These are phyloP conservation scores for Rhododendron ovatum DNA, from an alignment of 148 eudicot genomes.

Conservation along the genomic window DNA sequence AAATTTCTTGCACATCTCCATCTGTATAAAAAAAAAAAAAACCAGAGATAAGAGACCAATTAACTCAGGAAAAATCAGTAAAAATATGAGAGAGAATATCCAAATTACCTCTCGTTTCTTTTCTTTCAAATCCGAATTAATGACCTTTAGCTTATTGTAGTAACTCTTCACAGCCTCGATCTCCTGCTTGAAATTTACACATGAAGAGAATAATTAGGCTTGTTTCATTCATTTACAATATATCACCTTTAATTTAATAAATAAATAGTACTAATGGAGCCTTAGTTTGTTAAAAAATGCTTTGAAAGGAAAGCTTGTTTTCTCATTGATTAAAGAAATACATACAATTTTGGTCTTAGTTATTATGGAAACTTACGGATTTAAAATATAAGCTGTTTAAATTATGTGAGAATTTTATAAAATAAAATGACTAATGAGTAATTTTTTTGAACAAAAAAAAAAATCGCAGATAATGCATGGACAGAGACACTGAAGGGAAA, in stretches of 20 bases:
- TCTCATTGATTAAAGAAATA: not conserved
- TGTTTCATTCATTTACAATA: no score
- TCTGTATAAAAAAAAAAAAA: not conserved
- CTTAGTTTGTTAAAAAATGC: not conserved
- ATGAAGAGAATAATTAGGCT: not conserved
- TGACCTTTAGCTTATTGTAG: constrained; percentile 6
- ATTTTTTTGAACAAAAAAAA: no score
- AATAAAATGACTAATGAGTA: no score
- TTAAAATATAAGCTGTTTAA: no score
- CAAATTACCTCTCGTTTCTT: constrained; percentile 17
- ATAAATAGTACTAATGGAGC: no score
- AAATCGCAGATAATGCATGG: not conserved
- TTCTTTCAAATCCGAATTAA: constrained; percentile 22
- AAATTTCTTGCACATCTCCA: not conserved
- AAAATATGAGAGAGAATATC: not conserved
- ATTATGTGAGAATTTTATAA: no score
- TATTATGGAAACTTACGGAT: no score
- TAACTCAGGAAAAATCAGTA: not conserved
- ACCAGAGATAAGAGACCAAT: not conserved
- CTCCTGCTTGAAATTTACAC: constrained; percentile 17
- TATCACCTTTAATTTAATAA: no score
- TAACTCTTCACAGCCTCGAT: constrained; percentile 18
- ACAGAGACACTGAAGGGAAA: not conserved
- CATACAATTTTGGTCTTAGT: no score
- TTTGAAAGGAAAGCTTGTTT: not conserved